Percentiles rank a stretch among this genome's conserved stretches.
Evolutionary conservation across 164 flowering plant genomes (phyloP).

Genomic region (Tetrastigma voinierianum): DNA sequence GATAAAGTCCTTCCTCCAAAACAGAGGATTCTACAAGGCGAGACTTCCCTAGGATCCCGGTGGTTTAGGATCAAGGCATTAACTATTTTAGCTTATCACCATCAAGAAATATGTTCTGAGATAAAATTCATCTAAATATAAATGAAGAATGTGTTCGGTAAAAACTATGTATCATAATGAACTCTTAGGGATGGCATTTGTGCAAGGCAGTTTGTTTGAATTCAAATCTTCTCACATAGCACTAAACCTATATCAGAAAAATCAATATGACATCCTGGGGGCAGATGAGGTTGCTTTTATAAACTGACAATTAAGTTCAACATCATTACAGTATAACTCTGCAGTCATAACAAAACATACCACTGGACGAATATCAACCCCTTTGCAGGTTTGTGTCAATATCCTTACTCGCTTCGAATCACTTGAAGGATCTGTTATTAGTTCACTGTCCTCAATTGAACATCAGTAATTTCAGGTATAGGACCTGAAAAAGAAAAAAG

Average conservation of each 20-base stretch:
- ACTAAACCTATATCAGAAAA: neutral
- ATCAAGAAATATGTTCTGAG: no score
- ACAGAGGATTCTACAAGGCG: no score
- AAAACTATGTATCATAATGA: neutral
- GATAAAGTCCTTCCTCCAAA: no score
- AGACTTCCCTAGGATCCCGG: no score
- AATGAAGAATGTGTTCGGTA: neutral
- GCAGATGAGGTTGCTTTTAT: neutral
- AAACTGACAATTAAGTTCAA: neutral
- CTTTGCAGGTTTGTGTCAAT: conserved; percentile 55
- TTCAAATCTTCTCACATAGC: neutral
- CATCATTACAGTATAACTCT: neutral
- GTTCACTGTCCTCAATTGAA: conserved; percentile 90
- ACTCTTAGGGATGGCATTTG: neutral
- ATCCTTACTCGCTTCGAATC: conserved; percentile 59
- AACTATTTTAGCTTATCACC: no score
- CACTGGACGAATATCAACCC: conserved; percentile 92
- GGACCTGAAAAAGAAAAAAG: conserved; percentile 55
- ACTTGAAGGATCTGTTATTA: conserved; percentile 28
- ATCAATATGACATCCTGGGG: neutral
- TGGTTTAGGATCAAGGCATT: no score
- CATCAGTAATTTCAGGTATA: conserved; percentile 92
- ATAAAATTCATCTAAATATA: neutral
- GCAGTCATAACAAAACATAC: conserved; percentile 34
- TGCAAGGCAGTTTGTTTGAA: neutral